These are phyloP conservation scores for Urtica urens DNA, from an alignment of 306 rosid genomes.

Conservation along the genomic window DNA sequence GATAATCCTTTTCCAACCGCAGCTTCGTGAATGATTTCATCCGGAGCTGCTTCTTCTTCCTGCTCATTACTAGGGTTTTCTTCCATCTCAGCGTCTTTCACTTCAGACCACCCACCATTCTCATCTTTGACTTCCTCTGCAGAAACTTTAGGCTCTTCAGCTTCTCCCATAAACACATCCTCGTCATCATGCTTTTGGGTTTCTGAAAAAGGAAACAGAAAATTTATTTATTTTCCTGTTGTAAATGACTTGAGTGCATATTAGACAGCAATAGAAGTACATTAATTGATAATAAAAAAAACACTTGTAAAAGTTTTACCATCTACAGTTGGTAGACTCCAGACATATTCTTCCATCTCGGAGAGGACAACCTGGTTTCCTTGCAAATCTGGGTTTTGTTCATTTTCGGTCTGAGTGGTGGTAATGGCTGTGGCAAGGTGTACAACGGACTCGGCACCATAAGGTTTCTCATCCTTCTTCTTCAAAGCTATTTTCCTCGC, in stretches of 20 bases:
- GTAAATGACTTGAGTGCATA: too few relatives aligned
- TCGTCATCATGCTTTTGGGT: constrained; percentile 69
- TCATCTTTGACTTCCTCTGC: constrained; percentile 38
- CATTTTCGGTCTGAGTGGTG: constrained; percentile 38
- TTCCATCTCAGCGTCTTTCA: constrained; percentile 42
- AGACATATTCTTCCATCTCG: constrained; percentile 96
- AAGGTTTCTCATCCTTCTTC: constrained; percentile 45
- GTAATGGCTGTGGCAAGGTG: constrained; percentile 48
- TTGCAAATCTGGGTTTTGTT: constrained; percentile 34
- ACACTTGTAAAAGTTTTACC: constrained; percentile 30
- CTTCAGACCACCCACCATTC: constrained; percentile 88
- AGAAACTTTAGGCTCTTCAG: constrained; percentile 41
- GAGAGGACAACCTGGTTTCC: constrained; percentile 84
- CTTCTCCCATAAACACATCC: constrained; percentile 83
- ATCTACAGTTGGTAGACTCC: constrained; percentile 93
- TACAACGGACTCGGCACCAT: constrained; percentile 74
- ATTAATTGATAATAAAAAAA: constrained; percentile 7
- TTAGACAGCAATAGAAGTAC: neutral
- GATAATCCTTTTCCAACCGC: constrained; percentile 85
- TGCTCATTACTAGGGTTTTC: constrained; percentile 42
- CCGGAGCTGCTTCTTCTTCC: constrained; percentile 49
- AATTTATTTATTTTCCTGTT: too few relatives aligned
- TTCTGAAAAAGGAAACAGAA: constrained; percentile 46
- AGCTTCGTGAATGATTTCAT: constrained; percentile 86
- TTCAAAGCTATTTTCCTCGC: constrained; percentile 67